A percentile compares a stretch with the other conserved stretches of the same genome.
Evolutionary conservation across 2,329 filamentous ascomycete genomes (phyloP).

Genomic region (Cladosporium sp.): DNA sequence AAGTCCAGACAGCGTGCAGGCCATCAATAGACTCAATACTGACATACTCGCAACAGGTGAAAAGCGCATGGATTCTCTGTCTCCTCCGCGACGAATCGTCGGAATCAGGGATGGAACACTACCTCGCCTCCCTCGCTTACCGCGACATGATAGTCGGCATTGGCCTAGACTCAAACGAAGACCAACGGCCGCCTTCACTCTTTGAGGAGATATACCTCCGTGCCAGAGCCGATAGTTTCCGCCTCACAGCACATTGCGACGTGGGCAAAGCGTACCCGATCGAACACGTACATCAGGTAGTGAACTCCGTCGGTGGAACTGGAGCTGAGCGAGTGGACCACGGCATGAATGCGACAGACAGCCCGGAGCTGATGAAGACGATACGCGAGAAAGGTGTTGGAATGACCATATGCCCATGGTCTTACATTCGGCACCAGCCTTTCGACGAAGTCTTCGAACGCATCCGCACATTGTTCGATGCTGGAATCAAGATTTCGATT

Average conservation of each 20-base stretch:
- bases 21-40: neutral
- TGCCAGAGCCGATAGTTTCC: slow-evolving; percentile 44
- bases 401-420: slow-evolving; percentile 46
- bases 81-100: slow-evolving; percentile 45
- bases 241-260: slow-evolving; percentile 54
- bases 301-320: slow-evolving; percentile 30
- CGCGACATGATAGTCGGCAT: slow-evolving; percentile 48
- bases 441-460: slow-evolving; percentile 48
- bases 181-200: slow-evolving; percentile 46
- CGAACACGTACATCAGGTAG: slow-evolving; percentile 45
- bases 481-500: slow-evolving; percentile 49
- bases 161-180: slow-evolving; percentile 51
- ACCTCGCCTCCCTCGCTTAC: slow-evolving; percentile 43
- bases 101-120: slow-evolving; percentile 42
- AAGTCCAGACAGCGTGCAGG: neutral
- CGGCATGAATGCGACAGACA: slow-evolving; percentile 43
- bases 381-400: slow-evolving; percentile 39
- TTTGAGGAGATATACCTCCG: slow-evolving; percentile 45
- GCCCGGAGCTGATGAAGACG: slow-evolving; percentile 35
- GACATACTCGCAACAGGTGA: slow-evolving; percentile 2
- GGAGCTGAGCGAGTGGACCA: slow-evolving; percentile 46
- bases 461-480: slow-evolving; percentile 46
- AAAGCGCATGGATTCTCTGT: slow-evolving; percentile 43
- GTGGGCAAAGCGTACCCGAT: slow-evolving; percentile 52
- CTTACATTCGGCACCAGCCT: slow-evolving; percentile 46